Evolutionary conservation across 495 filamentous ascomycete genomes (phyloP), one percentile per base, ranked within the genome.

Genomic region (Cercophora sp.): DNA sequence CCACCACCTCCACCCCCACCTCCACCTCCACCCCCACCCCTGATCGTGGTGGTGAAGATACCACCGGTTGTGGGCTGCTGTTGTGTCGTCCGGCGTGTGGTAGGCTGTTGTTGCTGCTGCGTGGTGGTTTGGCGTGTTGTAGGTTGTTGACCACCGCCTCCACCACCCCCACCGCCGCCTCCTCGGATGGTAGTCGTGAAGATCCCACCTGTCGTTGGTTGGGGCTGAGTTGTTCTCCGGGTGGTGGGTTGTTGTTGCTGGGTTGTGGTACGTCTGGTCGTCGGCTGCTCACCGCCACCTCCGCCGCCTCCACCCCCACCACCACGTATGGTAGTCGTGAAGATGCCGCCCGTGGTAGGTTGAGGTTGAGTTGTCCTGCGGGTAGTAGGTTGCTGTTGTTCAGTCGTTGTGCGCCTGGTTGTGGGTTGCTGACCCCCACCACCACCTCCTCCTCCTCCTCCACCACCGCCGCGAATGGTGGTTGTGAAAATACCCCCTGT

Each of bases 381-480:
- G 25, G 25, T 47, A 23, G 25, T 31, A 22, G 25, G 31, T n/a
- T 35, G 27, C 8, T 18, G 31, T 22, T 43, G 18, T 23, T 23
- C 20, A 16, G n/a, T 8, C 18, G 26, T 50, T 37, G 47, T 36
- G 23, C 19, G 48, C 8, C 48, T 34, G 24, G 48, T 40, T 22
- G 49, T 52, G 19, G 41, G 41, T 16, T 22, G 41, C 18, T 23
- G 41, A 22, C 48, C 48, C 1, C 48, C 48, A 11, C 48, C 48
- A 3, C 40, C 41, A 22, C 51, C 40, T 35, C 46, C 27, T 3
- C 31, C 46, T 15, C 46, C 46, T 8, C 46, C 46, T 1, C 46
- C 48, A 5, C 46, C 46, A 13, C 26, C 45, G 29, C 45, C 27
- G 29, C n/a, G 46, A 51, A 31, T 45, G n/a, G 22, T 32, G 13